A percentile compares a stretch with the other conserved stretches of the same genome.
These are phyloP conservation scores for Castanea sativa DNA, from an alignment of 306 rosid species.

Conservation along the genomic window DNA sequence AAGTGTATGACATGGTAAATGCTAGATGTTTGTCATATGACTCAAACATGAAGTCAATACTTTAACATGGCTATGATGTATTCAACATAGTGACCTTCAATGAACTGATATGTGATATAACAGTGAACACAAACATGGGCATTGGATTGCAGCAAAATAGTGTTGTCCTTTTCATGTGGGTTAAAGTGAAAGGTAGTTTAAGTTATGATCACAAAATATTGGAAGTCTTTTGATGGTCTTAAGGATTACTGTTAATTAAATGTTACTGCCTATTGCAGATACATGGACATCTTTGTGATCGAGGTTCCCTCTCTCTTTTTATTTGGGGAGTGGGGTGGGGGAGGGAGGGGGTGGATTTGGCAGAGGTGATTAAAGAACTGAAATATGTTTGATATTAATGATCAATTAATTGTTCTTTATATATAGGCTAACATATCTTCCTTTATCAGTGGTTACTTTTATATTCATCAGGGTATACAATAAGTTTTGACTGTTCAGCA, in stretches of 20 bases:
- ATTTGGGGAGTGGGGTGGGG: not conserved
- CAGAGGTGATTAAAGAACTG: not conserved
- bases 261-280: not conserved
- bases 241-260: not conserved
- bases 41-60: not conserved
- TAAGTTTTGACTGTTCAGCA: not conserved
- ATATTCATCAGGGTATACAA: not conserved
- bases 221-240: not conserved
- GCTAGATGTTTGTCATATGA: not conserved
- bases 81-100: not conserved
- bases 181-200: not conserved
- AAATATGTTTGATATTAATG: not conserved
- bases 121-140: too few relatives aligned
- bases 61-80: not conserved
- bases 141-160: not conserved
- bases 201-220: not conserved
- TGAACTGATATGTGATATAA: not conserved
- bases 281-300: not conserved
- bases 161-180: not conserved
- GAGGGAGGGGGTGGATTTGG: not conserved
- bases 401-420: not conserved
- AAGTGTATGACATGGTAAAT: not conserved
- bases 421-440: not conserved
- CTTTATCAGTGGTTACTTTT: not conserved
- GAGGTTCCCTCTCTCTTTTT: not conserved